Percentiles rank a stretch among this genome's conserved stretches.
Conservation (phyloP, 73 alveolate genomes). For the Durusdinium trenchii region DNA sequence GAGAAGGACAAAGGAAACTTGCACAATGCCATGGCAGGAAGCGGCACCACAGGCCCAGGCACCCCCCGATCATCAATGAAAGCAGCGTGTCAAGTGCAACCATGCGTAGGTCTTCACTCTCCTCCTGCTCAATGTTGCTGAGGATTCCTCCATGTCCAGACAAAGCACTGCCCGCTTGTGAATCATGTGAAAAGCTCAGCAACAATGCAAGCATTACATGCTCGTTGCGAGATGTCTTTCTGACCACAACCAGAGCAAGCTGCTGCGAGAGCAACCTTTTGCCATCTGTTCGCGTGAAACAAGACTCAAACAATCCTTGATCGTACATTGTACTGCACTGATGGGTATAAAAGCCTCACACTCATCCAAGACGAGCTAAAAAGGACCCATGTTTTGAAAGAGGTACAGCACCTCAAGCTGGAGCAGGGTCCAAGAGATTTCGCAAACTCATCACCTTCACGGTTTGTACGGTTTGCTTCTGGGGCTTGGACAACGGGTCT, state of each 20-base stretch:
- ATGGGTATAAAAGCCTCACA: not conserved
- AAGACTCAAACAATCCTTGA: constrained; percentile 14
- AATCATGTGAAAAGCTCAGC: not conserved
- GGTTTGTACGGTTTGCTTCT: not conserved
- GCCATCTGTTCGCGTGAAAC: constrained; percentile 19
- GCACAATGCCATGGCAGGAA: not conserved
- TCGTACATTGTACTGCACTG: not conserved
- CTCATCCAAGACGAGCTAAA: constrained; percentile 91
- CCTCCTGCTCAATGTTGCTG: constrained; percentile 50
- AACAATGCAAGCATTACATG: not conserved
- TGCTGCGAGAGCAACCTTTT: not conserved
- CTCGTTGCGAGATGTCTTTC: not conserved
- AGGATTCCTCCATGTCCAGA: constrained; percentile 40
- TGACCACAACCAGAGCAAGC: not conserved
- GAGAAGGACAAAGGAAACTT: no score
- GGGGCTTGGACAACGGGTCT: constrained; percentile 63
- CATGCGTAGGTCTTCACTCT: constrained; percentile 50
- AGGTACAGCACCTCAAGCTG: constrained; percentile 69
- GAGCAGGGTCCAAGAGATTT: not conserved
- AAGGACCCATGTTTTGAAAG: constrained; percentile 85
- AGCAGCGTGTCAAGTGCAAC: constrained; percentile 56
- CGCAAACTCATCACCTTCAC: not conserved
- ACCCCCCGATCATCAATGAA: constrained; percentile 88
- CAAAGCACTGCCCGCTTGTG: not conserved
- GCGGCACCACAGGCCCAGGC: constrained; percentile 27